Conservation (phyloP, 495 filamentous ascomycete genomes). For the Penicillium diatomitis region DNA sequence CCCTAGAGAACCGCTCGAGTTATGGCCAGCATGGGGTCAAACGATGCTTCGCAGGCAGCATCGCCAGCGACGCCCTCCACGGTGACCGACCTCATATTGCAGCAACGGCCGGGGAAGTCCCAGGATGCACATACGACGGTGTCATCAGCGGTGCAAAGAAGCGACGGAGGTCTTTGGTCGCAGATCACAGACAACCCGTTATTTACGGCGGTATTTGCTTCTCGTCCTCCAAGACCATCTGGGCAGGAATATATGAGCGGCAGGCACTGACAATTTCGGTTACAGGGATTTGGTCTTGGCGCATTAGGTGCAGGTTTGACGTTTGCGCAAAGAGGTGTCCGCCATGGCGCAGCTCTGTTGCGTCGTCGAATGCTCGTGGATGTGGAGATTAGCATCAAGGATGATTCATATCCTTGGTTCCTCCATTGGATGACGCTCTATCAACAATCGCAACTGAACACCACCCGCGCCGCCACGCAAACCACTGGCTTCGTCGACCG, state of each 20-base stretch:
- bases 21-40: conserved; percentile 30
- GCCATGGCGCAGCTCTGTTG: conserved; percentile 59
- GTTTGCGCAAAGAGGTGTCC: conserved; percentile 62
- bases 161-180: conserved; percentile 37
- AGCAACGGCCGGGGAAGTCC: conserved; percentile 29
- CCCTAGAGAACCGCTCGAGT: conserved; percentile 4
- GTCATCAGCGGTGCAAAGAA: conserved; percentile 18
- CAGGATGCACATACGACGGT: conserved; percentile 20
- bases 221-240: background rate
- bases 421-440: conserved; percentile 88
- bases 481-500: conserved; percentile 40
- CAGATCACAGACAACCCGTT: conserved; percentile 58
- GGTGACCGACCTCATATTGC: conserved; percentile 29
- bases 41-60: conserved; percentile 24
- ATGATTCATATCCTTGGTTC: conserved; percentile 90
- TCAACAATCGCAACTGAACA: conserved; percentile 46
- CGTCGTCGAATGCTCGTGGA: conserved; percentile 85
- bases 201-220: conserved; percentile 51
- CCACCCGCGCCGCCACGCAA: conserved; percentile 27
- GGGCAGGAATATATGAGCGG: background rate
- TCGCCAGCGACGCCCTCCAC: conserved; percentile 27
- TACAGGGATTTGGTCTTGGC: conserved; percentile 74
- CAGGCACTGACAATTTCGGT: background rate
- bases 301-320: conserved; percentile 70
- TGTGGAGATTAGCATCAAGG: conserved; percentile 86